Base-by-base conservation (phyloP, 1,139 yeast species). In the Taphrina deformans region DNA sequence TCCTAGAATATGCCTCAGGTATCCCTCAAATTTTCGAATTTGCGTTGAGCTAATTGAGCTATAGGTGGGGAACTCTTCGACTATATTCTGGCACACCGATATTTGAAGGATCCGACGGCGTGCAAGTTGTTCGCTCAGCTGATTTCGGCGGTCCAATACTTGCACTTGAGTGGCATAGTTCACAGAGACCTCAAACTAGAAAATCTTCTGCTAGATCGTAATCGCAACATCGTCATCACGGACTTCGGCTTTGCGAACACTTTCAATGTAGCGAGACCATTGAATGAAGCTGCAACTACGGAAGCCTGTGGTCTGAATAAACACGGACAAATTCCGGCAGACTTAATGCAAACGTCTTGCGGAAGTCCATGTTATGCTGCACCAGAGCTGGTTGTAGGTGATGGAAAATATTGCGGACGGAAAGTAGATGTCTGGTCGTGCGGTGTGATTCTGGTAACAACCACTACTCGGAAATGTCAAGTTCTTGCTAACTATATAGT, bases 321-420 rank as follows among this genome's bases (percentile, higher is more conserved):
- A 18, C 29, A 26, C 18, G 62, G 55, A 16, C 48, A 35, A 38
- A 35, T 58, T 12, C 16, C 61, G 4, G 69, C 69, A 18, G 97
- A 90, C 74, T 79, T 90, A 65, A 93, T 93, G 99, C 87, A 87
- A 74, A 93, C 99, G 0, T 86, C 93, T 58, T 93, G 99, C 77
- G 99, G 99, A 1, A 89, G 97, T 5, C 99, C 99, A 0, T 92
- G 99, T 76, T 93, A 93, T 76, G 98, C 98, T 0, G 99, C 99
- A 2, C 99, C 99, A 0, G 99, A 93, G 75, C 79, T 93, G 68
- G 99, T 93, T 2, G 87, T 92, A 48, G 87, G 95, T 14, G 92
- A 87, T 71, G 82, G 85, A 65, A 93, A 95, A 23, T 93, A 93
- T 75, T 91, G 88, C 71, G 97, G 97, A n/a, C 83, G 91, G 69